These are phyloP conservation scores for Haberlea rhodopensis DNA, from an alignment of 257 asterid genomes.

Conservation along the genomic window DNA sequence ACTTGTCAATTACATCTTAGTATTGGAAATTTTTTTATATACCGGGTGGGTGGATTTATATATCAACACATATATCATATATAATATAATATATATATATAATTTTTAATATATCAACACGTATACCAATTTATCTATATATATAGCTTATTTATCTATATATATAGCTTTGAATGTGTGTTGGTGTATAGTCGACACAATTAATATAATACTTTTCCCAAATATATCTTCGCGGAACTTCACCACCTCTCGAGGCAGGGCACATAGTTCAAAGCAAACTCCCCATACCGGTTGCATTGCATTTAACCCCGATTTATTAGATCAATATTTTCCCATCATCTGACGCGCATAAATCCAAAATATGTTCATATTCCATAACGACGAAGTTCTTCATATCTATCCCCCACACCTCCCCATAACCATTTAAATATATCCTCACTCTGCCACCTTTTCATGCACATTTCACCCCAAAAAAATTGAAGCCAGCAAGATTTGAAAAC, in stretches of 20 bases:
- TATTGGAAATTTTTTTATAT: too few species aligned
- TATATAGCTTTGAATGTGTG: too few species aligned
- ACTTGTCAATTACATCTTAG: too few species aligned
- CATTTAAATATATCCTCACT: slow-evolving; percentile 19
- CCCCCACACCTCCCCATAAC: slow-evolving; percentile 22
- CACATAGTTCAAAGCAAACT: slow-evolving; percentile 33
- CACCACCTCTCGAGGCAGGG: slow-evolving; percentile 47
- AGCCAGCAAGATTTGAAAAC: not conserved
- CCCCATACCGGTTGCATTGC: slow-evolving; percentile 16
- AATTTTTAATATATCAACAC: too few species aligned
- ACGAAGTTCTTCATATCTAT: slow-evolving; percentile 29
- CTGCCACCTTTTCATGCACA: not conserved
- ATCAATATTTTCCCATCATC: slow-evolving; percentile 24
- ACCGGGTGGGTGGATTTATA: too few species aligned
- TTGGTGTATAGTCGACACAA: too few species aligned
- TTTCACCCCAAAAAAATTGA: not conserved
- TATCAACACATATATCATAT: too few species aligned
- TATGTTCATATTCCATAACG: slow-evolving; percentile 26
- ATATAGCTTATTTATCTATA: too few species aligned
- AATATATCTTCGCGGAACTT: too few species aligned
- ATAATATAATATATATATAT: too few species aligned
- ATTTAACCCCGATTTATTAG: not conserved
- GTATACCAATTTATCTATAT: too few species aligned
- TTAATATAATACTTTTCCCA: too few species aligned
- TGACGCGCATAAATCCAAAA: slow-evolving; percentile 42